phyloP scores from a whole-genome alignment of 805 yeast genomes.

The Pichia cabralensis region DNA sequence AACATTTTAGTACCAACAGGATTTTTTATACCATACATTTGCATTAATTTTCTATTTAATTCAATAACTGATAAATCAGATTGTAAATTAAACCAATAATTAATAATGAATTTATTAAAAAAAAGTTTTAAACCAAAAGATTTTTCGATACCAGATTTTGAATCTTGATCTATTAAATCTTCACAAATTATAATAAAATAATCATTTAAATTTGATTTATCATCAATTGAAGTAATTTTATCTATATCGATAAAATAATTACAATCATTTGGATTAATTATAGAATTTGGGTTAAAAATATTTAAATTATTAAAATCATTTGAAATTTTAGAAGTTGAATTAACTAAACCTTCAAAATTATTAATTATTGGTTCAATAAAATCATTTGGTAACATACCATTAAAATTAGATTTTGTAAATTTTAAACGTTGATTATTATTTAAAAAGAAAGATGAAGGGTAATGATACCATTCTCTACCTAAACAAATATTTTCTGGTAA shows the following conservation, averaged over 20 bases:
- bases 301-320: slow-evolving; percentile 68
- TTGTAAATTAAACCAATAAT: slow-evolving; percentile 11
- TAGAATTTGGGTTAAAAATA: slow-evolving; percentile 48
- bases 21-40: slow-evolving; percentile 11
- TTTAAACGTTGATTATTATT: slow-evolving; percentile 51
- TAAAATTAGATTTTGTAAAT: slow-evolving; percentile 70
- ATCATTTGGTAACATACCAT: slow-evolving; percentile 84
- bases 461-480: slow-evolving; percentile 96
- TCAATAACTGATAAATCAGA: slow-evolving; percentile 10
- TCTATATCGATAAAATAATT: slow-evolving; percentile 62
- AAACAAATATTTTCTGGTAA: slow-evolving; percentile 53
- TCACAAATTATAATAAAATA: slow-evolving; percentile 45
- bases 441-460: slow-evolving; percentile 78
- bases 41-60: slow-evolving; percentile 13
- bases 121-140: slow-evolving; percentile 37
- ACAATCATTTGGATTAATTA: slow-evolving; percentile 43
- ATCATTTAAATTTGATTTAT: slow-evolving; percentile 11
- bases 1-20: slow-evolving; percentile 10
- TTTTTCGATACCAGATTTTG: too few relatives aligned
- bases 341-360: slow-evolving; percentile 15
- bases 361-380: slow-evolving; percentile 36
- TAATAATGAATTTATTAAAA: slow-evolving; percentile 1
- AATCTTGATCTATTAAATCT: slow-evolving; percentile 44
- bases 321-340: slow-evolving; percentile 42
- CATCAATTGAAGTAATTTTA: slow-evolving; percentile 33